Percentiles rank a stretch among this genome's conserved stretches.
Conservation (phyloP, 1,284 basidiomycete species). For the Leccinum insigne region DNA sequence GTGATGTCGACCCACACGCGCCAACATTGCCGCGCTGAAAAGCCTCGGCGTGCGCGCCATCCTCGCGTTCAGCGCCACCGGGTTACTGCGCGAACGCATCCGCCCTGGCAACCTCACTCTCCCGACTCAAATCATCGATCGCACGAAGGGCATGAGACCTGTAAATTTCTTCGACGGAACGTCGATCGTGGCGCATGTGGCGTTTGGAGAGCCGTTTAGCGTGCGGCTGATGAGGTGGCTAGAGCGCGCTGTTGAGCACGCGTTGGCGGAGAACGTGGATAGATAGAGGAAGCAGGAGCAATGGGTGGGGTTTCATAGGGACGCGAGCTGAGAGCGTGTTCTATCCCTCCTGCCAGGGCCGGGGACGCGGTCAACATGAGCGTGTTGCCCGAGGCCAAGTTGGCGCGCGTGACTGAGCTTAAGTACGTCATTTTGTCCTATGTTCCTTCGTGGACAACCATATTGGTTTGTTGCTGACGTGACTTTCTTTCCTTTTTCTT, state of each 20-base stretch:
- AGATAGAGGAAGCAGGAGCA: conserved; percentile 39
- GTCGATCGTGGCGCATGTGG: conserved; percentile 87
- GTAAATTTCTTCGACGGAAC: conserved; percentile 84
- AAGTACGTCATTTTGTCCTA: too few relatives aligned
- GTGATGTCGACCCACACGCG: conserved; percentile 51
- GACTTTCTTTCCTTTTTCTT: too few relatives aligned
- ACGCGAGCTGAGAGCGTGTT: conserved; percentile 17
- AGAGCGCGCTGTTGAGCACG: too few relatives aligned
- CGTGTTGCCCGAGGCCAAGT: too few relatives aligned
- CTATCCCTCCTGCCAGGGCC: too few relatives aligned
- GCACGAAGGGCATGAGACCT: conserved; percentile 85
- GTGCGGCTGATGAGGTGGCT: too few relatives aligned
- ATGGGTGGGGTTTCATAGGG: conserved; percentile 69
- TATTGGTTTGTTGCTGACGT: too few relatives aligned
- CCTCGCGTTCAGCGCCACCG: conserved; percentile 96
- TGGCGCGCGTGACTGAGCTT: too few relatives aligned
- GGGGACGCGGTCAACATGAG: too few relatives aligned
- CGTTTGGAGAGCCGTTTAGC: conserved; percentile 54
- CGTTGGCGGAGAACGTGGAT: not conserved
- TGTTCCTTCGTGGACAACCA: too few relatives aligned
- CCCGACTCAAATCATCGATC: conserved; percentile 94
- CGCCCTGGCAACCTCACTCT: conserved; percentile 89
- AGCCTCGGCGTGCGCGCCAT: conserved; percentile 87
- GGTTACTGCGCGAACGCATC: conserved; percentile 95
- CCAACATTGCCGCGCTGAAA: conserved; percentile 97